Evolutionary conservation across 2,329 filamentous ascomycete species (phyloP), one percentile per base, ranked within the genome.

Genomic region (Fusarium foetens): DNA sequence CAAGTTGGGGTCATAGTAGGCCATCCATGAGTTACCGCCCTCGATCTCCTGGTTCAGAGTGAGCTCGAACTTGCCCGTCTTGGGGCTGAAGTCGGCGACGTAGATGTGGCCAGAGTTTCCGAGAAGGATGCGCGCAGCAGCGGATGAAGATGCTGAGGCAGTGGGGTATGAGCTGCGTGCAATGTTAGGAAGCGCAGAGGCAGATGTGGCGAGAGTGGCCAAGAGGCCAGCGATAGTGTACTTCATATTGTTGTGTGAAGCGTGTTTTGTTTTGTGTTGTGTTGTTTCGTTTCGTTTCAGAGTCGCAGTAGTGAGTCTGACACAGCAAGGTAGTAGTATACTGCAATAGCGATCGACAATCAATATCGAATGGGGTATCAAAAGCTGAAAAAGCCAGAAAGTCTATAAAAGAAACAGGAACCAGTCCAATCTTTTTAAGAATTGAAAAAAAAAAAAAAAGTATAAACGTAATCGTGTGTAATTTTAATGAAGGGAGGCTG

Each of bases 1-100:
- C 25, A 63, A 58, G 73, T 82, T 79, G 31, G 82, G 81, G 23
- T 78, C 66, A 53, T 80, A 81, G 75, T 82, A 83, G 42, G 81
- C 77, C 77, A 88, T 77, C 86, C 86, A 88, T 67, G 84, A 86
- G 27, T 85, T 82, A 38, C 79, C 77, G 41, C 83, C 83, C 53
- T 76, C 71, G 25, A 83, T 79, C 49, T 69, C 58, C 36, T 76
- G 66, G 41, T 79, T 71, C n/a, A 83, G 66, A 14, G 78, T 76
- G 29, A 84, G 72, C 36, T 78, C 78, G 75, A 88, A 85, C 43
- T 68, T 71, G 23, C 73, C 68, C 61, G 81, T 84, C 70, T 84
- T 79, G 43, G 66, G 53, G 29, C 43, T 62, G 63, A 84, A 87
- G 57, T 83, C 76, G 68, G 82, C 83, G 6, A 83, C 73, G 17